Conservation (phyloP, 352 stramenopile genomes). For the Globisporangium cederbergense region DNA sequence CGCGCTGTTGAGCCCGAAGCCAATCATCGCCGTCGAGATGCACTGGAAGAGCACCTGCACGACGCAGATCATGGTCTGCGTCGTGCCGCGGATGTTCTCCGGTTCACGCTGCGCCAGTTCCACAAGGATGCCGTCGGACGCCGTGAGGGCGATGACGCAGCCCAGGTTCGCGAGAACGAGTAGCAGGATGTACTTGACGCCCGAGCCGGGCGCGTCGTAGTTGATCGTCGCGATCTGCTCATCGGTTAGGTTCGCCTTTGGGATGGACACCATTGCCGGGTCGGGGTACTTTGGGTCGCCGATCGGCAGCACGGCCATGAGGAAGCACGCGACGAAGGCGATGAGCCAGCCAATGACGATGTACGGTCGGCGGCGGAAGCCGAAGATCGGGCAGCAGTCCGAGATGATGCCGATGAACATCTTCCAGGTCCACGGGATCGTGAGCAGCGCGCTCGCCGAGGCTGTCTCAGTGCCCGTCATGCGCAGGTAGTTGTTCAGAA, state of each 20-base stretch:
- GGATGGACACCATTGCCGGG: conserved; percentile 25
- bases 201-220: conserved; percentile 34
- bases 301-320: conserved; percentile 34
- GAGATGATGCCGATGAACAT: conserved; percentile 54
- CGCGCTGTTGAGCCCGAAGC: conserved; percentile 49
- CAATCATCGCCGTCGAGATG: conserved; percentile 45
- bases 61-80: conserved; percentile 55
- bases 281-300: conserved; percentile 57
- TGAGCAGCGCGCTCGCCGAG: conserved; percentile 44
- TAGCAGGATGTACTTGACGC: conserved; percentile 50
- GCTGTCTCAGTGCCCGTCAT: conserved; percentile 40
- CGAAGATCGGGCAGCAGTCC: conserved; percentile 36
- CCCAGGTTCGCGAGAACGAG: conserved; percentile 60
- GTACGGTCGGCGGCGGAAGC: conserved; percentile 42
- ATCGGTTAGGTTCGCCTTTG: conserved; percentile 27
- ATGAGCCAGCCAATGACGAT: conserved; percentile 72
- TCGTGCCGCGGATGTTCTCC: conserved; percentile 35
- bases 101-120: conserved; percentile 63
- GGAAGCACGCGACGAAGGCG: conserved; percentile 27
- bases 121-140: conserved; percentile 42
- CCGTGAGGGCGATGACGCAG: conserved; percentile 46
- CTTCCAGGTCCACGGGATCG: conserved; percentile 79
- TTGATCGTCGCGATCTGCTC: conserved; percentile 47
- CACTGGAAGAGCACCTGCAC: conserved; percentile 28
- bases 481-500: conserved; percentile 51